phyloP scores from a whole-genome alignment of 345 rosid genomes.

The Boechera stricta region DNA sequence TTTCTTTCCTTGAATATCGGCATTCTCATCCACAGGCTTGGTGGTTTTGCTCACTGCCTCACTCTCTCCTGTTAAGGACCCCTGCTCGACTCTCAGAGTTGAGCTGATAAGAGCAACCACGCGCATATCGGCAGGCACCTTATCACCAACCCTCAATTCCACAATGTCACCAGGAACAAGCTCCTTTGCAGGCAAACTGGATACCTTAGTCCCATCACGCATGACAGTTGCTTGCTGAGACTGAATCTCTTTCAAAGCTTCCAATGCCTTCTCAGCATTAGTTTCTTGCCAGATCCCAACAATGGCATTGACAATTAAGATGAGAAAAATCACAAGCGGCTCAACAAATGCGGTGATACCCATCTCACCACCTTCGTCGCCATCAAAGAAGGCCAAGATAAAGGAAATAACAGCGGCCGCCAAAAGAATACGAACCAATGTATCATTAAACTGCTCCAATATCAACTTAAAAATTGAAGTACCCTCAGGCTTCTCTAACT shows the following conservation, averaged over 20 bases:
- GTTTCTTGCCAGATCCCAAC: conserved; percentile 93
- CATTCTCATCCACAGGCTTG: conserved; percentile 63
- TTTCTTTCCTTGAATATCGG: conserved; percentile 88
- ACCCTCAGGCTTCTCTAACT: conserved; percentile 81
- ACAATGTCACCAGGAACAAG: conserved; percentile 88
- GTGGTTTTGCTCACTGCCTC: conserved; percentile 86
- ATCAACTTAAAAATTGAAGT: conserved; percentile 66
- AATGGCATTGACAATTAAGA: conserved; percentile 79
- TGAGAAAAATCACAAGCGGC: conserved; percentile 90
- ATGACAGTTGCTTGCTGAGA: conserved; percentile 73
- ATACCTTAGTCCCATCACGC: conserved; percentile 62
- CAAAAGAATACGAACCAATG: conserved; percentile 80
- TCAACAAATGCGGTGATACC: conserved; percentile 88
- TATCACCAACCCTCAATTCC: conserved; percentile 80
- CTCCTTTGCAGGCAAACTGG: conserved; percentile 68
- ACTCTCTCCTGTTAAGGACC: conserved; percentile 93
- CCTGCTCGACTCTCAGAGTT: conserved; percentile 80
- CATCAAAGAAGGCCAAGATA: conserved; percentile 80
- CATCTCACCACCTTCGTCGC: conserved; percentile 94
- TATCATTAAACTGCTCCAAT: conserved; percentile 84
- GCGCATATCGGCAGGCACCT: conserved; percentile 91
- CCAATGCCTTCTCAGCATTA: conserved; percentile 87
- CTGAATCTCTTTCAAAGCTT: conserved; percentile 91
- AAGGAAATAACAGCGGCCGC: conserved; percentile 82
- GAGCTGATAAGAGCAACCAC: conserved; percentile 71